These are phyloP conservation scores for Fusarium aywerte DNA, from an alignment of 2,329 filamentous ascomycete species.

Conservation along the genomic window DNA sequence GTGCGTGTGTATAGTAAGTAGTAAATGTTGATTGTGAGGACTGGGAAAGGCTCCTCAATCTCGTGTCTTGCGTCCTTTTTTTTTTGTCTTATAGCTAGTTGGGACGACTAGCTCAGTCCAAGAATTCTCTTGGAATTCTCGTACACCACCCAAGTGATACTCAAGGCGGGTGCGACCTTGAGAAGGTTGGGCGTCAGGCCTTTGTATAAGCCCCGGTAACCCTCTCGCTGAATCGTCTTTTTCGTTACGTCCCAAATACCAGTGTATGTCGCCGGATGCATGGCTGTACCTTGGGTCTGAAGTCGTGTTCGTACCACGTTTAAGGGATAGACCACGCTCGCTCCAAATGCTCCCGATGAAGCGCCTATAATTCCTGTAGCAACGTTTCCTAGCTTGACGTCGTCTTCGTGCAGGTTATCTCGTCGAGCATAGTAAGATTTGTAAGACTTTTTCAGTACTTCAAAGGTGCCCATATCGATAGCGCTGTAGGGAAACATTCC, in stretches of 20 bases:
- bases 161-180: constrained; percentile 95
- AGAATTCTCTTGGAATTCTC: constrained; percentile 86
- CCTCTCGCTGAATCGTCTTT: constrained; percentile 86
- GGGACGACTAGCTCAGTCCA: constrained; percentile 54
- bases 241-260: constrained; percentile 89
- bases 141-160: constrained; percentile 94
- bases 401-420: constrained; percentile 81
- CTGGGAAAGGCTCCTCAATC: background rate
- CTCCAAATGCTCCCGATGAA: constrained; percentile 89
- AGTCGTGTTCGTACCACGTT: constrained; percentile 92
- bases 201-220: constrained; percentile 88
- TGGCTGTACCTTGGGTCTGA: constrained; percentile 93
- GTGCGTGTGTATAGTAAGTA: constrained; percentile 30
- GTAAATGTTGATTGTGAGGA: constrained; percentile 27
- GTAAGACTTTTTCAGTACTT: constrained; percentile 84
- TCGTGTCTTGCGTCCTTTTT: constrained; percentile 12
- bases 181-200: constrained; percentile 93
- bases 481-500: constrained; percentile 99
- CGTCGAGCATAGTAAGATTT: constrained; percentile 75
- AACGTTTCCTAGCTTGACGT: constrained; percentile 83
- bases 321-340: constrained; percentile 92
- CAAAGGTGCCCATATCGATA: constrained; percentile 95
- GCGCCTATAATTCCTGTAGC: constrained; percentile 90
- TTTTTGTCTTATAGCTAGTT: background rate
- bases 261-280: constrained; percentile 89